Evolutionary conservation across 768 basidiomycete species (phyloP).

Genomic region (Coprinopsis strossmayeri): DNA sequence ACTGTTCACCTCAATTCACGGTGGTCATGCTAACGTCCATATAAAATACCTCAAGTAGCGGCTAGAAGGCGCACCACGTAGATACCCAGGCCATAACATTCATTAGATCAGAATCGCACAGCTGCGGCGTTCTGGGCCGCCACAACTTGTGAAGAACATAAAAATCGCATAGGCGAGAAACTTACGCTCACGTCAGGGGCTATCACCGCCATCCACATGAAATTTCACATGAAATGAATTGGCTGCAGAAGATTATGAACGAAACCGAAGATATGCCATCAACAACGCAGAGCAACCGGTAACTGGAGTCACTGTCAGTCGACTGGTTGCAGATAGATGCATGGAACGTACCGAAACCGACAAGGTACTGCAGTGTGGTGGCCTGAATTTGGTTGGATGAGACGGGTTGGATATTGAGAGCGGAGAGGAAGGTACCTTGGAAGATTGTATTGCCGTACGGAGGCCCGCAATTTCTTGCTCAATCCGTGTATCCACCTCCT

Average conservation of each 20-base stretch:
- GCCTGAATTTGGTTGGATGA: constrained; percentile 40
- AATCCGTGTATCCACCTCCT: constrained; percentile 95
- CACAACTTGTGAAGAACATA: too few relatives aligned
- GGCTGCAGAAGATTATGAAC: constrained; percentile 35
- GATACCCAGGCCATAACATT: too few relatives aligned
- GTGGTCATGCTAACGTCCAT: too few relatives aligned
- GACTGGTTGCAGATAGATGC: background rate
- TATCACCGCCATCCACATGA: too few relatives aligned
- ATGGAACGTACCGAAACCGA: constrained; percentile 67
- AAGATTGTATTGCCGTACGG: constrained; percentile 77
- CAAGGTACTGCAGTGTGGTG: constrained; percentile 80
- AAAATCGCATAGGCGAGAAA: too few relatives aligned
- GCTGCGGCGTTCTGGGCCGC: too few relatives aligned
- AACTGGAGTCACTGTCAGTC: constrained; percentile 37
- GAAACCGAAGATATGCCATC: constrained; percentile 84
- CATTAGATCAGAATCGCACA: too few relatives aligned
- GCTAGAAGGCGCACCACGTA: too few relatives aligned
- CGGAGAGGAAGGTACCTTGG: constrained; percentile 48
- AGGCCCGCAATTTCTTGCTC: constrained; percentile 92
- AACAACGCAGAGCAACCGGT: constrained; percentile 82
- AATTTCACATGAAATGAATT: too few relatives aligned
- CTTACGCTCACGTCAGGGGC: too few relatives aligned
- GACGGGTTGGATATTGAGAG: background rate
- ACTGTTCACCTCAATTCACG: too few relatives aligned
- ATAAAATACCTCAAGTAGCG: too few relatives aligned